Evolutionary conservation across 345 rosid genomes (phyloP), one percentile per base, ranked within the genome.

Genomic region (Aquilaria malaccensis): DNA sequence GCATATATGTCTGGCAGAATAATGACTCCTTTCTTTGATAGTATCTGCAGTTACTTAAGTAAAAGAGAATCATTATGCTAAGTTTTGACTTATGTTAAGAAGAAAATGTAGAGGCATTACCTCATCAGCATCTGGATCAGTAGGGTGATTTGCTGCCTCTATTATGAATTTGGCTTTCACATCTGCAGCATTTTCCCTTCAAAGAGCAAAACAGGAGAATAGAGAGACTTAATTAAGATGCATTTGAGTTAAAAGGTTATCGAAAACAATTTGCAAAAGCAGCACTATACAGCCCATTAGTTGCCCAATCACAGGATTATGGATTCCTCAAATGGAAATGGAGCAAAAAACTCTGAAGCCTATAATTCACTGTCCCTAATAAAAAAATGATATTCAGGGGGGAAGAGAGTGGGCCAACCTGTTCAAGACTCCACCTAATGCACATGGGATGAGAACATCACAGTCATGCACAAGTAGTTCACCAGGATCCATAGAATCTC

Each of bases 1-100:
- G 99, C 97, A 74, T 94, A 94, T 50, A 94, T 91, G 60, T 94
- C 99, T 13, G 99, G 99, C n/a, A 94, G 93, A 69, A 94, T 85
- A 29, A 80, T 30, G 11, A 94, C 95, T 68, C 97, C 97, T 76
- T 89, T 91, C 86, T 88, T 88, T 0, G 93, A 85, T 52, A 94
- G 68, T 69, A 94, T 91, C 99, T 91, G 88, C 76, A 75, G 10
- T n/a, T 9, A 63, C 47, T 11, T 33, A 64, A 60, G 33, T 37
- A 48, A 52, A 13, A 30, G 7, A 37, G 43, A 33, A 45, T 70
- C n/a, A 69, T 60, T 65, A 13, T 32, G 30, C 13, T 22, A 58
- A 13, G 11, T 5, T 9, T 10, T 10, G 9, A 31, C 10, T 30
- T 41, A 32, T 32, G 45, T 7, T 48, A 2, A 50, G 46, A 15